Conservation (phyloP, 805 yeast genomes). For the Saccharomycopsis sp. region DNA sequence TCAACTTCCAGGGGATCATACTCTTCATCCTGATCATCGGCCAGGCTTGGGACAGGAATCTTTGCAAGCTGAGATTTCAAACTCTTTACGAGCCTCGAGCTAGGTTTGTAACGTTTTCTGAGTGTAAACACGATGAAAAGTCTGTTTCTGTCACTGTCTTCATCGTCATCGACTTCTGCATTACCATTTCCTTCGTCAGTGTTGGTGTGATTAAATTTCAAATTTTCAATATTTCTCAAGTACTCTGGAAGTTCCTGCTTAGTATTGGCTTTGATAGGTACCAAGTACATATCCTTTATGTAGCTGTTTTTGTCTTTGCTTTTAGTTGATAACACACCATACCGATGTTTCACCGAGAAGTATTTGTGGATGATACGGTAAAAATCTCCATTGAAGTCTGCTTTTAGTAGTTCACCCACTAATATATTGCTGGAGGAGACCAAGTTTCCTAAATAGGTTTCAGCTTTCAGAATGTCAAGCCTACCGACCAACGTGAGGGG, state of each 20-base stretch:
- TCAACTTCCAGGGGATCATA: not conserved
- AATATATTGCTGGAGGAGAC: conserved; percentile 1
- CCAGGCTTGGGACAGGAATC: too few relatives aligned
- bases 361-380: conserved; percentile 4
- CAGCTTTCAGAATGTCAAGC: conserved; percentile 45
- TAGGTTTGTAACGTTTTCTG: conserved; percentile 6
- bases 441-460: conserved; percentile 36
- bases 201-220: conserved; percentile 3
- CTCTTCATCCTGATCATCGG: not conserved
- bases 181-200: too few relatives aligned
- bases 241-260: conserved; percentile 6
- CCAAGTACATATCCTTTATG: conserved; percentile 10
- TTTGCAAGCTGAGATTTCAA: too few relatives aligned
- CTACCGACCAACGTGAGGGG: conserved; percentile 52
- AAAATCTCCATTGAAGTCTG: not conserved
- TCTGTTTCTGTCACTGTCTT: too few relatives aligned
- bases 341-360: conserved; percentile 1
- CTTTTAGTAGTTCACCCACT: not conserved
- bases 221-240: conserved; percentile 1
- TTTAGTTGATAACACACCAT: conserved; percentile 10
- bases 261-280: conserved; percentile 1
- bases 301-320: conserved; percentile 1
- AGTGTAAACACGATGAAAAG: conserved; percentile 12
- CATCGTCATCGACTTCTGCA: too few relatives aligned
- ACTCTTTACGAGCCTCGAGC: too few relatives aligned